Evolutionary conservation across 345 rosid species (phyloP), one percentile per base, ranked within the genome.

Genomic region (Sisymbrium irio): DNA sequence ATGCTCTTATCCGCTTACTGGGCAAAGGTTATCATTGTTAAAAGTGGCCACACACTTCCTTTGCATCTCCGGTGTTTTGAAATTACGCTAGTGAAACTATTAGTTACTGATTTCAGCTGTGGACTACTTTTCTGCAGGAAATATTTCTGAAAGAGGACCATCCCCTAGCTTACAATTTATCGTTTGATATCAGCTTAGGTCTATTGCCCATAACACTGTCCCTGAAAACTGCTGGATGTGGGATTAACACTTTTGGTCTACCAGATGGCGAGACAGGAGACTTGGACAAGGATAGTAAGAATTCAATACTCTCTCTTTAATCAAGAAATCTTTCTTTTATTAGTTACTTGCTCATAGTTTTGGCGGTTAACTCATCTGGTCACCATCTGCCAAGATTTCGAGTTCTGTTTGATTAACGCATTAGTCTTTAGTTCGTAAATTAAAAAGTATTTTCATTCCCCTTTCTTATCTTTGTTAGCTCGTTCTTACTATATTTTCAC

Each of bases 131-230:
- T 79, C 37, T 83, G 77, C 89, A 95, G 99, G 96, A 87, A 15
- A 49, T 85, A 54, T 65, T 83, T 76, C 55, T 92, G 83, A 81
- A 83, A 77, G 99, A 95, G 85, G 91, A 92, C 83, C 99, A 95
- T 79, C 92, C 99, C 67, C 87, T 95, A 69, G 91, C 87, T 65
- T 81, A 86, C 78, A 90, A 86, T 79, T 70, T 95, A 47, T 85
- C 97, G 37, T 92, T 95, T 78, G 82, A 86, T 59, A 75, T 83
- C 59, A 90, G 98, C 84, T 82, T 95, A 72, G 99, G 98, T 77
- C 91, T 92, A 76, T 72, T 95, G 81, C 99, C 99, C 37, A 73
- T 76, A 77, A 80, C 87, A 5, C 36, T 95, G 68, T 87, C 97
- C 30, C 82, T 95, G 80, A 80, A 79, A 72, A 87, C 98, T 33